Conservation (phyloP, 1,284 basidiomycete species). For the Tylopilus sp. region DNA sequence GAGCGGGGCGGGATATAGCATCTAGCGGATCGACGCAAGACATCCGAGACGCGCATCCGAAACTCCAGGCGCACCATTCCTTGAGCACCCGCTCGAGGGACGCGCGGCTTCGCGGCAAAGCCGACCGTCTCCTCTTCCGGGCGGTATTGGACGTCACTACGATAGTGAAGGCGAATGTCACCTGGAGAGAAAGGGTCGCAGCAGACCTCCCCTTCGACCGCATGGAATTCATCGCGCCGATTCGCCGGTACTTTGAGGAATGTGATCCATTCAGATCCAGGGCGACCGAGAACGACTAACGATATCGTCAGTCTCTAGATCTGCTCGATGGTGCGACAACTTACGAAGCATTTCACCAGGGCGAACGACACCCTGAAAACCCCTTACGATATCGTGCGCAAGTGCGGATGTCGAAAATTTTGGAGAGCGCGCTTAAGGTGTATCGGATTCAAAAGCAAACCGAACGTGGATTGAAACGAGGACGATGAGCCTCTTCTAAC, state of each 20-base stretch:
- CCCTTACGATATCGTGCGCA: conserved; percentile 42
- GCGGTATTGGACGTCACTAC: conserved; percentile 65
- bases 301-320: not conserved
- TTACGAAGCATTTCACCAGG: conserved; percentile 60
- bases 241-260: conserved; percentile 72
- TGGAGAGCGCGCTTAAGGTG: conserved; percentile 27
- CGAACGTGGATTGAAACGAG: conserved; percentile 40
- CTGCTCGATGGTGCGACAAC: conserved; percentile 8
- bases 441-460: conserved; percentile 39
- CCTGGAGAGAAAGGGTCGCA: conserved; percentile 62
- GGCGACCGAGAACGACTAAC: conserved; percentile 59
- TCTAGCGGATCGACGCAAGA: too few species aligned
- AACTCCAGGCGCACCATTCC: conserved; percentile 45
- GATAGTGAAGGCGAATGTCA: conserved; percentile 50
- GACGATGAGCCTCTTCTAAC: conserved; percentile 34
- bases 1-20: too few species aligned
- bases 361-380: conserved; percentile 48
- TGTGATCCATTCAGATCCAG: conserved; percentile 69
- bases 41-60: conserved; percentile 45
- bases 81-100: conserved; percentile 46
- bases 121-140: conserved; percentile 61
- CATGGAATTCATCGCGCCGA: conserved; percentile 55
- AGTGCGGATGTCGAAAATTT: conserved; percentile 35
- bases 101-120: conserved; percentile 60
- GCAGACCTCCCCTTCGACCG: conserved; percentile 56